These are phyloP conservation scores for Trichomonas tenax DNA, from an alignment of 208 protist genomes.

Conservation along the genomic window DNA sequence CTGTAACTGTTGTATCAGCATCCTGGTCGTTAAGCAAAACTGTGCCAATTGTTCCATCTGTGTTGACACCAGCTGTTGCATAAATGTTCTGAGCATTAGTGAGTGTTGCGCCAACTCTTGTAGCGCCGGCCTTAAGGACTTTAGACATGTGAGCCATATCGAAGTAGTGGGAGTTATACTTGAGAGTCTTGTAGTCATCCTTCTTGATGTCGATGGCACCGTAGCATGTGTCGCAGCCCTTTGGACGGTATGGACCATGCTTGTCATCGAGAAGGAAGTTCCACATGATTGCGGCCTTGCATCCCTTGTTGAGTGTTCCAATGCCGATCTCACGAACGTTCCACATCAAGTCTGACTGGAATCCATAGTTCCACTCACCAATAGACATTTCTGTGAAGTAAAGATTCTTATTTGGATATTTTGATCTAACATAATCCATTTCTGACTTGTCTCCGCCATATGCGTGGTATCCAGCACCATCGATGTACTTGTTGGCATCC, in stretches of 20 bases:
- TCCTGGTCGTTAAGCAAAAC: not conserved
- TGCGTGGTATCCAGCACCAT: not conserved
- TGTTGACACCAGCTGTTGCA: not conserved
- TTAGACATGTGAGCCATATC: not conserved
- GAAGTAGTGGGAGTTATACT: not conserved
- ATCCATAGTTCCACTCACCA: not conserved
- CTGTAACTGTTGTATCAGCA: not conserved
- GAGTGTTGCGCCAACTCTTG: not conserved
- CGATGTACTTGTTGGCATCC: not conserved
- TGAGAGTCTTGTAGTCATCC: not conserved
- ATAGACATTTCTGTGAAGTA: slow-evolving; percentile 15
- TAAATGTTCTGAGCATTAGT: not conserved
- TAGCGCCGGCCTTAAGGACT: not conserved
- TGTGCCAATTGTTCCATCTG: not conserved
- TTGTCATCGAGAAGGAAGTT: not conserved
- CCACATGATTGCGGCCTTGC: not conserved
- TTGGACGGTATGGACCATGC: not conserved
- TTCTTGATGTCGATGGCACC: not conserved
- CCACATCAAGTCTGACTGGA: not conserved
- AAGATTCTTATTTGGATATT: not conserved
- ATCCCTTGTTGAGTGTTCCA: not conserved
- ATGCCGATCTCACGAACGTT: not conserved
- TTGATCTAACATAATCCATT: not conserved
- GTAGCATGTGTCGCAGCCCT: not conserved
- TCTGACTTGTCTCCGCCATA: not conserved